phyloP scores from a whole-genome alignment of 768 basidiomycete species.

The Mycena olivaceomarginata region DNA sequence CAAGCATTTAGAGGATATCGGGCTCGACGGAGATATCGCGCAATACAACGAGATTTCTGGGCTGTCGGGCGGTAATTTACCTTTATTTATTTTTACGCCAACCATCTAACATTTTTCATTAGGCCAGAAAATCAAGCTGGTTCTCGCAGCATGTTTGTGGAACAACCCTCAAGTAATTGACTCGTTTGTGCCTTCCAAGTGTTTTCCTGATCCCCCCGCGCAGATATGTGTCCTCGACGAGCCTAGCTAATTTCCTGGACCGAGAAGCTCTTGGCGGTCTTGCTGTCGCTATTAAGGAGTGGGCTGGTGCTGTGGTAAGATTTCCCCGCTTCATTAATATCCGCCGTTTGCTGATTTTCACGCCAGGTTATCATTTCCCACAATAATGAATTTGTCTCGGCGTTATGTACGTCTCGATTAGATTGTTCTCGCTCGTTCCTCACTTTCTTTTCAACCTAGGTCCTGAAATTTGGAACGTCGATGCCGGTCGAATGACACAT shows the following conservation, averaged over 20 bases:
- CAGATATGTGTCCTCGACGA: slow-evolving; percentile 89
- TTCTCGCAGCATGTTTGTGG: slow-evolving; percentile 96
- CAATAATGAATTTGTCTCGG: slow-evolving; percentile 91
- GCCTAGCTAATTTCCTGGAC: slow-evolving; percentile 98
- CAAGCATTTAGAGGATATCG: slow-evolving; percentile 96
- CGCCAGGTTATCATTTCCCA: slow-evolving; percentile 95
- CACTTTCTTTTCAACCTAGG: slow-evolving; percentile 62
- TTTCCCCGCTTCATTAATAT: slow-evolving; percentile 33
- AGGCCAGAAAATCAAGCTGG: slow-evolving; percentile 98
- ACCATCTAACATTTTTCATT: slow-evolving; percentile 38
- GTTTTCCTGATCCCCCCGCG: slow-evolving; percentile 22
- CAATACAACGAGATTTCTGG: slow-evolving; percentile 98
- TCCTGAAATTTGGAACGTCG: slow-evolving; percentile 97
- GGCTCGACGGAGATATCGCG: slow-evolving; percentile 97
- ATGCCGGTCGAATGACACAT: slow-evolving; percentile 88
- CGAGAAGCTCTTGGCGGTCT: slow-evolving; percentile 96
- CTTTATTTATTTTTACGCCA: slow-evolving; percentile 31
- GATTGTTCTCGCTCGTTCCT: slow-evolving; percentile 20
- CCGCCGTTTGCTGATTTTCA: slow-evolving; percentile 43
- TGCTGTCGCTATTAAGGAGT: slow-evolving; percentile 95
- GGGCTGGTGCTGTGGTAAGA: slow-evolving; percentile 92
- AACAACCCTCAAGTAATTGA: slow-evolving; percentile 89
- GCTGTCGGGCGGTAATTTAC: slow-evolving; percentile 85
- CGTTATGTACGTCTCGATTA: slow-evolving; percentile 78
- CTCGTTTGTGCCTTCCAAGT: no score